Conservation (phyloP, 169 alveolate species). For the Plasmodium sp. region DNA sequence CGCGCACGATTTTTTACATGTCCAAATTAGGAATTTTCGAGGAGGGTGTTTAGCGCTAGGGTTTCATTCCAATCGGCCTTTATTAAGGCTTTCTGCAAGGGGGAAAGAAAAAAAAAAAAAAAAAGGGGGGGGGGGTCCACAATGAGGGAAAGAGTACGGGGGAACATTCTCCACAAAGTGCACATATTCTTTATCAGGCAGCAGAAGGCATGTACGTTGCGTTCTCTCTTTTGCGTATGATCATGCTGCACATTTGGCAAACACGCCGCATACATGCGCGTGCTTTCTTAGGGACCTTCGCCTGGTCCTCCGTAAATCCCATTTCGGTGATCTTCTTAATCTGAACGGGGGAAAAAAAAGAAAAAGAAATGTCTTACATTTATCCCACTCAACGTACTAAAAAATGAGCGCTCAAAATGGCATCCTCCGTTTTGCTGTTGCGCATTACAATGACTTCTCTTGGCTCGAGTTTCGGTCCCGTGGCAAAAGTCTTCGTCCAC, state of each 20-base stretch:
- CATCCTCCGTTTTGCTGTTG: constrained; percentile 52
- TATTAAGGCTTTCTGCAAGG: constrained; percentile 80
- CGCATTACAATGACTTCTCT: constrained; percentile 64
- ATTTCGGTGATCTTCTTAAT: constrained; percentile 80
- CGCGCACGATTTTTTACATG: neutral
- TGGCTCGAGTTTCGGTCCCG: constrained; percentile 45
- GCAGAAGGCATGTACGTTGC: neutral
- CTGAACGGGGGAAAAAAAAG: constrained; percentile 35
- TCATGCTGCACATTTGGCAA: neutral
- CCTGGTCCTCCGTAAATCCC: constrained; percentile 84
- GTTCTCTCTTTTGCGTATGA: neutral
- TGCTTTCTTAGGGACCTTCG: constrained; percentile 73
- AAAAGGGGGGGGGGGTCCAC: neutral
- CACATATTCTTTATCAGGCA: neutral
- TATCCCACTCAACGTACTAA: neutral
- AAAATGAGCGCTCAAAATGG: constrained; percentile 60
- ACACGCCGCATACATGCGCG: neutral
- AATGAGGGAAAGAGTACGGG: neutral
- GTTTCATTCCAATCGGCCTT: constrained; percentile 90
- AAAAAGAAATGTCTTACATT: neutral
- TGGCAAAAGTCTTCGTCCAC: constrained; percentile 86
- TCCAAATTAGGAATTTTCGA: constrained; percentile 75
- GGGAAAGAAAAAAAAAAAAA: constrained; percentile 32
- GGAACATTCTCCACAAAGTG: neutral
- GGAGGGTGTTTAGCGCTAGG: constrained; percentile 87